Evolutionary conservation across 2,329 filamentous ascomycete species (phyloP).

Genomic region (Diaporthe sp.): DNA sequence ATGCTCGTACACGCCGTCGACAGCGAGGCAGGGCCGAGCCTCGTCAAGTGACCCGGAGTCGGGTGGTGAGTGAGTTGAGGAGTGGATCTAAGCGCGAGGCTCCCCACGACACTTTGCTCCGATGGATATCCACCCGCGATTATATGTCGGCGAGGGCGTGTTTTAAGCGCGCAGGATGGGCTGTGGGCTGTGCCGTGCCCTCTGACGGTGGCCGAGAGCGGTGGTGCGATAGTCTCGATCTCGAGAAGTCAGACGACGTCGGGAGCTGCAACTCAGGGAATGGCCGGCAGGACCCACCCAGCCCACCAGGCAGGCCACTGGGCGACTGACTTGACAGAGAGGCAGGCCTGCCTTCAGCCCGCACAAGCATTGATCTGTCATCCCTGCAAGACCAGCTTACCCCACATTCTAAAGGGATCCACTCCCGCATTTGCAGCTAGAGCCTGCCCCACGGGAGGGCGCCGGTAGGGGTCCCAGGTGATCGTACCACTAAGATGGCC

Average conservation of each 20-base stretch:
- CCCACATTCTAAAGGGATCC: conserved; percentile 29
- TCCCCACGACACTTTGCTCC: conserved; percentile 29
- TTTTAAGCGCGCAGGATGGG: conserved; percentile 17
- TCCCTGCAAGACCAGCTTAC: conserved; percentile 16
- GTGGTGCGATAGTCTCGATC: conserved; percentile 27
- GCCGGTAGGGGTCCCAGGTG: conserved; percentile 18
- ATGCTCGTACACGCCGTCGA: conserved; percentile 22
- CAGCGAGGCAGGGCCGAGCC: conserved; percentile 25
- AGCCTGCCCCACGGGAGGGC: conserved; percentile 26
- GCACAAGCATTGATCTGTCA: conserved; percentile 3
- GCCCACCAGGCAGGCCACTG: background rate
- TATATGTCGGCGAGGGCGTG: conserved; percentile 10
- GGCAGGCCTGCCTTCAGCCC: background rate
- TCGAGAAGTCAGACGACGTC: conserved; percentile 35
- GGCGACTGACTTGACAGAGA: background rate
- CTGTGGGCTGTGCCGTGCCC: conserved; percentile 19
- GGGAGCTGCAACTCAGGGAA: background rate
- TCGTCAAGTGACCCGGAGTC: conserved; percentile 31
- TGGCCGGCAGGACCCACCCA: conserved; percentile 20
- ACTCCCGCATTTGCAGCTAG: conserved; percentile 32
- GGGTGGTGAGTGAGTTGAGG: conserved; percentile 34
- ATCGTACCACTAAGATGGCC: conserved; percentile 36
- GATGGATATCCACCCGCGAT: conserved; percentile 15
- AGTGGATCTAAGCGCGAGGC: conserved; percentile 37
- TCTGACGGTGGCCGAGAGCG: conserved; percentile 16